Evolutionary conservation across 73 alveolate genomes (phyloP).

Genomic region (Paramecium biaurelia): DNA sequence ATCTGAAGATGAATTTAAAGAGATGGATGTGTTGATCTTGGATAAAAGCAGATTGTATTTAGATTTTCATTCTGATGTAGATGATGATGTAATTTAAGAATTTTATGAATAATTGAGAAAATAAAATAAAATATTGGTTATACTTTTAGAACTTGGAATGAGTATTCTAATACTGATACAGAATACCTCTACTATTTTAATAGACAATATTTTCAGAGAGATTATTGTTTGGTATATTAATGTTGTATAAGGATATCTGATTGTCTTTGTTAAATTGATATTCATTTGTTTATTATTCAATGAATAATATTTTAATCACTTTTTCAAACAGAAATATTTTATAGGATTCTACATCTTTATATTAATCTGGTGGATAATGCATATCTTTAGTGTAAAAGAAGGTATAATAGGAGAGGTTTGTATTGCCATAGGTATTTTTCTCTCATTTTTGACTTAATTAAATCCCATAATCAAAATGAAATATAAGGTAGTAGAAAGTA

Average conservation of each 20-base stretch:
- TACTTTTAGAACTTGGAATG: background rate
- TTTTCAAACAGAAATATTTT: background rate
- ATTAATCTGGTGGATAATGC: background rate
- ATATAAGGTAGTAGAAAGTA: background rate
- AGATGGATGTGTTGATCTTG: background rate
- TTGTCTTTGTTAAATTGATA: background rate
- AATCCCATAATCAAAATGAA: constrained; percentile 7
- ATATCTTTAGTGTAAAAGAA: background rate
- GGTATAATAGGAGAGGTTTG: background rate
- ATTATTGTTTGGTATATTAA: background rate
- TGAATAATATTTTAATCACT: background rate
- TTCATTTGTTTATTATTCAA: background rate
- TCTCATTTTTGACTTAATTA: background rate
- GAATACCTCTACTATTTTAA: background rate
- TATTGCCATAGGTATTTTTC: background rate
- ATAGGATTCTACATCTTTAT: background rate
- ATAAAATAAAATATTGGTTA: background rate
- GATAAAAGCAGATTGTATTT: background rate
- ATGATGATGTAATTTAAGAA: background rate
- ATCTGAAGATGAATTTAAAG: constrained; percentile 25
- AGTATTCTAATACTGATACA: background rate
- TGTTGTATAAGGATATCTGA: background rate
- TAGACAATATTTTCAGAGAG: background rate
- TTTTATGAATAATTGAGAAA: background rate
- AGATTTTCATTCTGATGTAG: constrained; percentile 27